Conservation (phyloP, 2,329 filamentous ascomycete species). For the Zopfia rhizophila region DNA sequence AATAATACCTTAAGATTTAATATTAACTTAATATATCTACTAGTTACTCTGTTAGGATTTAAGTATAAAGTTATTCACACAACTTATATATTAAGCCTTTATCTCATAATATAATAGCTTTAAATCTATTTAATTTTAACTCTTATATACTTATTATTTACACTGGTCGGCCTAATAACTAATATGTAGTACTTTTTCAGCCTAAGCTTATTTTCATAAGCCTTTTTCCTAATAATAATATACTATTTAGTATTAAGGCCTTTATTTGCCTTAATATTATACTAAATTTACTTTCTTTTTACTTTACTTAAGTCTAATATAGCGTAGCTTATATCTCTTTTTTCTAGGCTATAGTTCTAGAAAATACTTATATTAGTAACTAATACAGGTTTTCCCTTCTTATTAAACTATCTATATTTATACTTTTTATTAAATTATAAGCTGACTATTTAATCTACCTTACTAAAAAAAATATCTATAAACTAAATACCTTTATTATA, state of each 20-base stretch:
- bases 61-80: too few species aligned
- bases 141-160: background rate
- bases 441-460: background rate
- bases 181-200: background rate
- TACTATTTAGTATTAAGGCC: constrained; percentile 1
- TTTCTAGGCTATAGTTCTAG: constrained; percentile 1
- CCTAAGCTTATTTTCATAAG: background rate
- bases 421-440: constrained; percentile 24
- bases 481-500: too few species aligned
- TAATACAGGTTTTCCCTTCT: too few species aligned
- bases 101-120: background rate
- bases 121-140: background rate
- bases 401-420: too few species aligned
- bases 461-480: constrained; percentile 2
- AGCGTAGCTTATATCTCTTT: background rate
- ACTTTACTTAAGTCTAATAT: too few species aligned
- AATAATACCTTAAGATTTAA: too few species aligned
- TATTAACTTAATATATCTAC: too few species aligned
- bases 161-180: constrained; percentile 1
- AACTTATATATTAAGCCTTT: too few species aligned
- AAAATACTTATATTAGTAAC: constrained; percentile 2
- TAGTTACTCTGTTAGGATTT: too few species aligned
- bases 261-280: background rate
- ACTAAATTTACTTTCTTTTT: constrained; percentile 5
- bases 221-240: constrained; percentile 1